Conservation (phyloP, 305 asterid species). For the Petunia hybrid region DNA sequence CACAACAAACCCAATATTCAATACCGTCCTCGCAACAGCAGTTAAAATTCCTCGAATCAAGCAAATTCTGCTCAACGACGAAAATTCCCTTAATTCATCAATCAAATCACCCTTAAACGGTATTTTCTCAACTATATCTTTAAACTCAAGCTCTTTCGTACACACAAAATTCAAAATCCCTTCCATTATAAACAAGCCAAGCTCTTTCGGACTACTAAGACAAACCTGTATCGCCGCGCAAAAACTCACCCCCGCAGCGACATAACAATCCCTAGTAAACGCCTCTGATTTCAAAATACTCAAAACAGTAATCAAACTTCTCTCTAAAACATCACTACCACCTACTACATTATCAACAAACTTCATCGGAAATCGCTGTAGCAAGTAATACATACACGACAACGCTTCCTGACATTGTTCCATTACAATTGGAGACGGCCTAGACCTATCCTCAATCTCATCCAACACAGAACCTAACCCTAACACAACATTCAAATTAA, state of each 20-base stretch:
- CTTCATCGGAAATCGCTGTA: constrained; percentile 82
- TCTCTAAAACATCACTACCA: constrained; percentile 50
- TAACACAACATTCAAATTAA: constrained; percentile 75
- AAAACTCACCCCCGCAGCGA: constrained; percentile 94
- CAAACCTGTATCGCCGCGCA: constrained; percentile 86
- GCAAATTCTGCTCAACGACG: constrained; percentile 81
- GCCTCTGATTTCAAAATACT: constrained; percentile 73
- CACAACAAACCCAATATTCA: constrained; percentile 55
- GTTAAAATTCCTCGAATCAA: constrained; percentile 94
- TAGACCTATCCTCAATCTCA: constrained; percentile 64
- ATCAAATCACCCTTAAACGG: constrained; percentile 68
- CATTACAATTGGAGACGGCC: constrained; percentile 95
- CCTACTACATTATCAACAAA: constrained; percentile 40
- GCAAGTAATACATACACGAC: constrained; percentile 90
- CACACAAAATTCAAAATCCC: constrained; percentile 61
- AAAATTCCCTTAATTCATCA: constrained; percentile 58
- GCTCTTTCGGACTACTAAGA: constrained; percentile 64
- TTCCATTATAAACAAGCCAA: constrained; percentile 72
- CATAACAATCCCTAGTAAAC: constrained; percentile 92
- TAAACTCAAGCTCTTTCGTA: constrained; percentile 40
- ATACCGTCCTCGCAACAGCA: constrained; percentile 81
- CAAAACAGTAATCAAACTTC: constrained; percentile 56
- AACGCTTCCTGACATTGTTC: constrained; percentile 98
- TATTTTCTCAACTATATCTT: constrained; percentile 49
- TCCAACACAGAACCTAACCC: constrained; percentile 67